phyloP scores from a whole-genome alignment of 2,329 filamentous ascomycete genomes.

The Tolypocladium paradoxum region DNA sequence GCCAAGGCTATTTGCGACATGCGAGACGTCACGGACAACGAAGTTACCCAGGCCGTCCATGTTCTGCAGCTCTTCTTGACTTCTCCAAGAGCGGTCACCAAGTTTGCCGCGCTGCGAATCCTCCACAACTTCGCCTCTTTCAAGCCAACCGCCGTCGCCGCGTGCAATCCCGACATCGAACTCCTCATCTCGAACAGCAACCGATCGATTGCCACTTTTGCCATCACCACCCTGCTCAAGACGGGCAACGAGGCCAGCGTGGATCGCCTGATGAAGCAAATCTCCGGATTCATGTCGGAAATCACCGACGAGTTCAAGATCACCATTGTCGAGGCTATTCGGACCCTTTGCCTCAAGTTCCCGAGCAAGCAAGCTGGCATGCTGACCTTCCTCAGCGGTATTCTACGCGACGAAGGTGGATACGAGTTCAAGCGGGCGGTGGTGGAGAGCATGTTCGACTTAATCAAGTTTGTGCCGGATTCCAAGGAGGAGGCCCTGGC shows the following conservation, averaged over 20 bases:
- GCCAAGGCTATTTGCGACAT: conserved; percentile 97
- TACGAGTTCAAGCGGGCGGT: conserved; percentile 98
- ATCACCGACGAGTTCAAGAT: conserved; percentile 99
- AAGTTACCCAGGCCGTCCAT: conserved; percentile 86
- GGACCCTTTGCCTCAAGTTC: conserved; percentile 94
- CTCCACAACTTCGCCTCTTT: conserved; percentile 94
- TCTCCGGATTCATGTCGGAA: conserved; percentile 95
- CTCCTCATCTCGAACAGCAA: conserved; percentile 94
- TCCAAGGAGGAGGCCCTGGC: conserved; percentile 72
- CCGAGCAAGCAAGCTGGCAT: conserved; percentile 96
- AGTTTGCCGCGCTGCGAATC: conserved; percentile 93
- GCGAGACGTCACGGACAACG: conserved; percentile 82
- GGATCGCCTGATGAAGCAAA: conserved; percentile 96
- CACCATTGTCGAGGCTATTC: conserved; percentile 97
- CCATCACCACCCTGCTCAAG: conserved; percentile 95
- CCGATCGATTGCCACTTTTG: conserved; percentile 94
- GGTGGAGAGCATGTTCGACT: conserved; percentile 97
- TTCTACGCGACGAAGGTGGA: conserved; percentile 89
- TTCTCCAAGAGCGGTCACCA: conserved; percentile 88
- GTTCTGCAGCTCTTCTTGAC: conserved; percentile 94
- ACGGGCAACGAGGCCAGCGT: conserved; percentile 97
- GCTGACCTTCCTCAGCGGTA: conserved; percentile 94
- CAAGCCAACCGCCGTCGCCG: conserved; percentile 84
- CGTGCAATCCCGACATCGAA: conserved; percentile 96
- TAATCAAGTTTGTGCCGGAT: conserved; percentile 98